Evolutionary conservation across 352 stramenopile species (phyloP), one percentile per base, ranked within the genome.

Genomic region (Pythium myriotylum): DNA sequence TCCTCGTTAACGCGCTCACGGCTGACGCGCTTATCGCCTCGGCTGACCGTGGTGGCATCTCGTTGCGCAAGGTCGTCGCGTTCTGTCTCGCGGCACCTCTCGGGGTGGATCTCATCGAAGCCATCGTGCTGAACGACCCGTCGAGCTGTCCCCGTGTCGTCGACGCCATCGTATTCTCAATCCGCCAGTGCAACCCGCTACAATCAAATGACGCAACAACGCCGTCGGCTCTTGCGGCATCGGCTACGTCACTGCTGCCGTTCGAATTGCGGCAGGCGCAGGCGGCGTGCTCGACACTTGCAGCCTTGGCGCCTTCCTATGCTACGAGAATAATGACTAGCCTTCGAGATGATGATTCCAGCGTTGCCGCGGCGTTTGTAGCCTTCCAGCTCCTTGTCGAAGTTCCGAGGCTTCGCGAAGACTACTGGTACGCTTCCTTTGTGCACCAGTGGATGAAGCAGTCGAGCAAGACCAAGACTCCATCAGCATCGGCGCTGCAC

Each of bases 111-210:
- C 41, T 89, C 24, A 37, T 89, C 4, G 63, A 75, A 43, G 67
- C 66, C 41, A 22, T 89, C 8, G 74, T 80, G 4, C 57, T 76
- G 10, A 89, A 89, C 55, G 77, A 89, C 45, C 77, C 77, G 8
- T 70, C 67, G 0, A 65, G 61, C 26, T 64, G 79, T 7, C 60
- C 77, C 29, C 35, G 73, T 14, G 62, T 89, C 9, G 41, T 86
- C 49, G 62, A 76, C 20, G 64, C 64, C 3, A n/a, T 85, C 5
- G 60, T 84, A n/a, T 23, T 57, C 5, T 60, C 62, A 12, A 61
- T 86, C 39, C 46, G 49, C 19, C 14, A 22, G 6, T 51, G 69
- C 33, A 58, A 72, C 8, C 48, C 62, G 5, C 45, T 64, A 0
- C 17, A 35, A 10, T 24, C 41, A 2, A 17, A 8, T 23, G 72